Base-by-base conservation (phyloP, 2,329 filamentous ascomycete species). In the Trichocomaceae sp. region DNA sequence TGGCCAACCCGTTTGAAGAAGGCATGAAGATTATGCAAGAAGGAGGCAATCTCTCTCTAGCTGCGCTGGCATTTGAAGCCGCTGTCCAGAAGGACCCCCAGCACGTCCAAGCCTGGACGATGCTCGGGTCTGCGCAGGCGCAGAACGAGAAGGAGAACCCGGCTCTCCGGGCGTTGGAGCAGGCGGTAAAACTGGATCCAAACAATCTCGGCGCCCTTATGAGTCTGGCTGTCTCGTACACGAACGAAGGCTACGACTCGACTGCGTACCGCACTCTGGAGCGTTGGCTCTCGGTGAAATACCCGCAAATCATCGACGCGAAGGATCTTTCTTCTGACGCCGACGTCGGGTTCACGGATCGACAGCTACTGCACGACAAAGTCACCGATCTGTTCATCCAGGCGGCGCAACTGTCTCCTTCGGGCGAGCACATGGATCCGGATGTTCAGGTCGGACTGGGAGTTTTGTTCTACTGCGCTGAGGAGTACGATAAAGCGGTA, bases 121-220 rank as follows among this genome's bases (percentile, higher is more conserved):
- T 90, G 64, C 82, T 99, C 31, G 93, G 93, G 52, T 86, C 87
- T 52, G 88, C 91, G 17, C 93, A 99, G 74, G 93, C 93, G 19
- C 93, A 99, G 71, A 99, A 99, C 71, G 93, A 99, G 72, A 99
- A 99, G 75, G 93, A 99, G 72, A 87, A 90, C 8, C 92, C 93
- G 0, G 93, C 93, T 2, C 96, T 99, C 61, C 86, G 93, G 33
- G 93, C 93, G 2, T 78, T 97, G 57, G 92, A 97, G 72, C 88
- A 93, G 69, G 90, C 92, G 0, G 75, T 96, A 60, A 92, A 91
- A 71, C 78, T 93, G 26, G 91, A 97, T 64, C 86, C 90, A 0
- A 85, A 84, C 64, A 96, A 96, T 67, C 80, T 95, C 19, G 83
- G 88, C 57, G 92, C 91, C 0, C 80, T 99, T 46, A 97, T 99